phyloP scores from a whole-genome alignment of 2,329 filamentous ascomycete genomes.

The Fusarium sp. region DNA sequence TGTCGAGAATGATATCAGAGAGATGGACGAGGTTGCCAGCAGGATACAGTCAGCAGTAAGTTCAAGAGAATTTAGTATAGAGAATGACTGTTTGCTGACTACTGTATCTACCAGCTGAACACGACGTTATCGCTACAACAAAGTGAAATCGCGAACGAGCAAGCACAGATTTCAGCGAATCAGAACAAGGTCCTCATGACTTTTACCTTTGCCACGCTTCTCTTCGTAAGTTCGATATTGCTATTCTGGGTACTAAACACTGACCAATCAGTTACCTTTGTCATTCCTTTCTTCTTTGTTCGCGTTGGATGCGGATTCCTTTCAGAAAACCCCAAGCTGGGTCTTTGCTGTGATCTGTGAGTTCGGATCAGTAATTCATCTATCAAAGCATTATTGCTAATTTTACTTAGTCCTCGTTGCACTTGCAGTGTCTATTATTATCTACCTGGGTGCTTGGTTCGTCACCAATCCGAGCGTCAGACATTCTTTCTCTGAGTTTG shows the following conservation, averaged over 20 bases:
- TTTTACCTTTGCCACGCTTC: neutral
- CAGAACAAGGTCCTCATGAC: neutral
- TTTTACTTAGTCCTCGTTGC: no score
- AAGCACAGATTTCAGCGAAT: neutral
- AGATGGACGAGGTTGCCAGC: conserved; percentile 29
- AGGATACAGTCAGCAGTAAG: conserved; percentile 32
- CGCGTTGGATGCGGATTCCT: neutral
- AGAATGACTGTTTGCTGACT: no score
- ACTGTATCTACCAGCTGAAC: conserved; percentile 3
- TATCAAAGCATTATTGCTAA: no score
- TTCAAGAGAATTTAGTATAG: neutral
- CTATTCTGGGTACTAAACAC: neutral
- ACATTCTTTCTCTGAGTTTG: neutral
- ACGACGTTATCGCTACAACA: conserved; percentile 30
- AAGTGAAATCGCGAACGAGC: neutral
- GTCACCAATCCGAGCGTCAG: neutral
- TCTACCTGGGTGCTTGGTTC: neutral
- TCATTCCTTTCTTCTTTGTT: neutral
- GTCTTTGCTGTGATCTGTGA: neutral
- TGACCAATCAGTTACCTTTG: neutral
- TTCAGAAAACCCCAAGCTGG: neutral
- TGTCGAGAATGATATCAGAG: conserved; percentile 23
- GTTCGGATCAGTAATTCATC: no score
- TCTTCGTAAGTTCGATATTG: neutral
- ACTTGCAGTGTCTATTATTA: no score